Evolutionary conservation across 331 rosid species (phyloP), one percentile per base, ranked within the genome.

Genomic region (Malus hybrid): DNA sequence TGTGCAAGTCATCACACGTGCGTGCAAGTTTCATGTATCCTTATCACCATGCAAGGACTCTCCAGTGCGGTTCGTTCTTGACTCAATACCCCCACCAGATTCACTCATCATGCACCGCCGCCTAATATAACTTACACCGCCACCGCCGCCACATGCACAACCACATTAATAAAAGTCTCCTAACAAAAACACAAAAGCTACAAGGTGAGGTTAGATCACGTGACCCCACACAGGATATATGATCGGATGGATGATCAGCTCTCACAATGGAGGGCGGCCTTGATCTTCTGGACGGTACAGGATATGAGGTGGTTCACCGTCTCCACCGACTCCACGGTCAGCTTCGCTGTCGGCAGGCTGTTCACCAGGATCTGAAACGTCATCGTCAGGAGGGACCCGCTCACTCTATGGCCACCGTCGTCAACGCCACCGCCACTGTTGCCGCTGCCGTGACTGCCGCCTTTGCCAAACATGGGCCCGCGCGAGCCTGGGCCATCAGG

Each of bases 41-140:
- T 84, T 70, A 71, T 36, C 92, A 82, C 89, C 80, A 69, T 73
- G 93, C 97, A 87, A 93, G 93, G 91, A 71, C 65, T 80, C 76
- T 66, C 62, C 72, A 36, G 86, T 81, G 88, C 86, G 97, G 99
- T 94, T 92, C 99, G 99, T 89, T 94, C 99, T 94, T 94, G 99
- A 94, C 99, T 94, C 99, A 80, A 87, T 86, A 87, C 86, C 88
- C 91, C 87, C 78, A 27, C 67, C 71, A 65, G 33, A 73, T 18
- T 6, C 70, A 73, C 76, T 74, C 80, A 6, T 36, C 65, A 22
- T 16, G 9, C 19, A 34, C 29, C 11, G n/a, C 42, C 44, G 28
- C 71, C 69, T 55, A 34, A 50, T 39, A 67, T 22, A 34, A 31
- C 82, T 70, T 64, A 72, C 44, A 36, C 44, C 52, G 32, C 67